Base-by-base conservation (phyloP, 208 protist species). In the Acanthamoeba quina region DNA sequence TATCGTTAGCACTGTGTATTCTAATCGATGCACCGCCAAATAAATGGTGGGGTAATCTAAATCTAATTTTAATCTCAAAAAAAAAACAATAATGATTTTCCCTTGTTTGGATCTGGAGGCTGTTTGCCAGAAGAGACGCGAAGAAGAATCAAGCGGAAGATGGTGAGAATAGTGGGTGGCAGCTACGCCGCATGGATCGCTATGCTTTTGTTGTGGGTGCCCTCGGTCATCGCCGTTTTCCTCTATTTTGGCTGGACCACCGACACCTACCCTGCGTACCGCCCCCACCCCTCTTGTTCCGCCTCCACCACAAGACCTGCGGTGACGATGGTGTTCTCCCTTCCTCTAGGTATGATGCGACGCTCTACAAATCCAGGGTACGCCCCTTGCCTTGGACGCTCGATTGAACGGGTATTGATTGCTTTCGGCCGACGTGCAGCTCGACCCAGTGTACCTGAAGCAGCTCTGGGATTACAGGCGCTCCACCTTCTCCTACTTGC, bases 171-270 rank as follows among this genome's bases (percentile, higher is more conserved):
- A 21, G 76, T 83, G 41, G 76, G 76, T 5, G 76, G 76, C 44
- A 83, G 76, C 76, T 83, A 83, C 44, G 76, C 76, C 41, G 76
- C 76, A 7, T 83, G 76, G 76, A 83, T 83, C 4, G 76, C 76
- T n/a, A 83, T 41, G 47, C 41, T 83, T n/a, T 41, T 83, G 9
- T 58, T 83, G 47, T 83, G 76, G 76, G 83, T 90, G 13, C 83
- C 83, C 13, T 70, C 54, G 2, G 83, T 70, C 56, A 90, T 90
- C 17, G 60, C 60, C 6, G 56, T 90, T 13, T 90, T 90, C 26
- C 29, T 90, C 54, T 90, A 90, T 54, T 90, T 90, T 44, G 83
- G 83, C 31, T 90, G 56, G 56, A 90, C 83, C 54, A 90, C 19
- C 47, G 52, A 90, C 54, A 52, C 11, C 19, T 62, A 90, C 26